Percentiles rank a stretch among this genome's conserved stretches.
phyloP scores from a whole-genome alignment of 176 grass and related monocot genomes.

The Secale cereale region DNA sequence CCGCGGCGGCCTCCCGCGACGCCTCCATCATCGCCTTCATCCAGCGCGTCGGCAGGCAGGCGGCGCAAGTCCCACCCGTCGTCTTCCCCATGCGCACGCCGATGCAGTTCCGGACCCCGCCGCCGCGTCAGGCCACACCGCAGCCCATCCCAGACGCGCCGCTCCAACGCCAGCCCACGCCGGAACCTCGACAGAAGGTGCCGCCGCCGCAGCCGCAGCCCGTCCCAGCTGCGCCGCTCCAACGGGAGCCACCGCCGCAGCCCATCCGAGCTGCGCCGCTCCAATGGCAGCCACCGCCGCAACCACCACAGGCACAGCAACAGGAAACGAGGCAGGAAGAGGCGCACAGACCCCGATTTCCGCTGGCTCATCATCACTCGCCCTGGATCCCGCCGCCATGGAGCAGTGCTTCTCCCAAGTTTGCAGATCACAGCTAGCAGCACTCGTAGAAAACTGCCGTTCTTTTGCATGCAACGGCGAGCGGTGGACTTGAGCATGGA shows the following conservation, averaged over 20 bases:
- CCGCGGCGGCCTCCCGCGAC: slow-evolving; percentile 67
- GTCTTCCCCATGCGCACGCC: not conserved
- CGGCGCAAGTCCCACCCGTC: slow-evolving; percentile 26
- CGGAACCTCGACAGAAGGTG: slow-evolving; percentile 24
- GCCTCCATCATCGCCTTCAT: slow-evolving; percentile 73
- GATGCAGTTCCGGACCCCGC: slow-evolving; percentile 1
- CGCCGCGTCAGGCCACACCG: not conserved
- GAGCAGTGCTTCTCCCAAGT: not conserved
- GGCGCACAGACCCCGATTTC: not conserved
- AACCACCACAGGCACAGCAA: not conserved
- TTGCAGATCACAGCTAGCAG: too few species aligned
- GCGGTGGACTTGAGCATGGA: too few species aligned
- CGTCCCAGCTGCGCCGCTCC: slow-evolving; percentile 34
- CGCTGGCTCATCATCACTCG: slow-evolving; percentile 14
- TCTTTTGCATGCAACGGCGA: too few species aligned
- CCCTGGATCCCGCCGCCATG: slow-evolving; percentile 4
- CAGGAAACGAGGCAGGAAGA: slow-evolving; percentile 24
- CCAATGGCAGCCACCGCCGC: slow-evolving; percentile 23
- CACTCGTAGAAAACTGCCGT: too few species aligned
- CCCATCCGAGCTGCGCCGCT: slow-evolving; percentile 37
- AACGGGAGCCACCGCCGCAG: slow-evolving; percentile 11
- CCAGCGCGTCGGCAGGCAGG: slow-evolving; percentile 67
- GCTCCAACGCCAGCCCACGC: slow-evolving; percentile 30
- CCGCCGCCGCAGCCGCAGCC: not conserved
- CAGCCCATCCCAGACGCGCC: slow-evolving; percentile 32